Conservation (phyloP, 2,329 filamentous ascomycete genomes). For the Sclerotinia minor region DNA sequence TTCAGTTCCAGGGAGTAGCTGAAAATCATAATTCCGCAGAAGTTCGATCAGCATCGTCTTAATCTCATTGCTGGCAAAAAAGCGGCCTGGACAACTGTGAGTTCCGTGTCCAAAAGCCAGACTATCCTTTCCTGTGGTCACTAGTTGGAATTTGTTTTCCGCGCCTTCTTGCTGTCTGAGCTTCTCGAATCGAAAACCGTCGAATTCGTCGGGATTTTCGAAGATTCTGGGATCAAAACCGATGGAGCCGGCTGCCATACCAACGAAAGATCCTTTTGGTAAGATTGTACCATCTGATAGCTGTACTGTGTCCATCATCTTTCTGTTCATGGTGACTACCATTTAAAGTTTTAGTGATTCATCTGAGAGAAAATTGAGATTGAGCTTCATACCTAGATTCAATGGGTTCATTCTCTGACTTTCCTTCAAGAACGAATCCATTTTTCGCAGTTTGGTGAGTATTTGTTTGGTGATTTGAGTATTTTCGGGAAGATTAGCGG, state of each 20-base stretch:
- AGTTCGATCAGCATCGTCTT: slow-evolving; percentile 39
- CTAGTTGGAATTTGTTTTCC: slow-evolving; percentile 36
- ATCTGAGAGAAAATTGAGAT: neutral
- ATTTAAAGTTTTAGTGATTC: too few relatives aligned
- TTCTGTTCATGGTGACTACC: slow-evolving; percentile 29
- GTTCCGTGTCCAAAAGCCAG: slow-evolving; percentile 45
- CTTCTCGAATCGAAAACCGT: slow-evolving; percentile 29
- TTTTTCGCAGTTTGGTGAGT: slow-evolving; percentile 35
- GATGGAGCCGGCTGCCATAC: slow-evolving; percentile 27
- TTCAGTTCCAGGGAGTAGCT: neutral
- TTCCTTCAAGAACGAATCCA: slow-evolving; percentile 47
- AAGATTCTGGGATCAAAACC: slow-evolving; percentile 15
- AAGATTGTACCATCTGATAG: slow-evolving; percentile 42
- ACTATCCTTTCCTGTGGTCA: slow-evolving; percentile 39
- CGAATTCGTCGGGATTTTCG: slow-evolving; percentile 24
- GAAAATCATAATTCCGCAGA: slow-evolving; percentile 40
- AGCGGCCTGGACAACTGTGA: slow-evolving; percentile 47
- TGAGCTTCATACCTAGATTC: slow-evolving; percentile 35
- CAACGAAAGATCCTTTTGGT: slow-evolving; percentile 37
- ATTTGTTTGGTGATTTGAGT: slow-evolving; percentile 41
- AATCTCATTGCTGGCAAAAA: slow-evolving; percentile 44
- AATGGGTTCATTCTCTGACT: slow-evolving; percentile 43
- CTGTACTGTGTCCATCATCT: slow-evolving; percentile 31
- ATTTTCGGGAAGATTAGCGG: slow-evolving; percentile 39
- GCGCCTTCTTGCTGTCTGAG: slow-evolving; percentile 18